Conservation (phyloP, 2,329 filamentous ascomycete species). For the Fusarium clavum region DNA sequence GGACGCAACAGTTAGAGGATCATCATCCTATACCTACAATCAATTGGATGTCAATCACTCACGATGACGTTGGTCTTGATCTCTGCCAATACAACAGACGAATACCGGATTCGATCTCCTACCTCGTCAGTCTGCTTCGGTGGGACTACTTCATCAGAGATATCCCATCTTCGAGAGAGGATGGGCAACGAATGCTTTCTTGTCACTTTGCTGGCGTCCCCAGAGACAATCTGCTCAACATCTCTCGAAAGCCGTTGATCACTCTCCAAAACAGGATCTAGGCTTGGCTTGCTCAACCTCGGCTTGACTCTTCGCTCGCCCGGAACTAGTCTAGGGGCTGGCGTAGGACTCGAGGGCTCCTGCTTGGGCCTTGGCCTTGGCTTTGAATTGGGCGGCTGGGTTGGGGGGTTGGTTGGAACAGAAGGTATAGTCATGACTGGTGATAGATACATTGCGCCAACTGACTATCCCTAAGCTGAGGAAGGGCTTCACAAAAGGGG, state of each 20-base stretch:
- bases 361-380: conserved; percentile 8
- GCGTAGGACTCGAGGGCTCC: not conserved
- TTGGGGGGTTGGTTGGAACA: not conserved
- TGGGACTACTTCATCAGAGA: conserved; percentile 61
- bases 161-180: conserved; percentile 44
- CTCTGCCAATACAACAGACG: conserved; percentile 70
- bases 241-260: conserved; percentile 39
- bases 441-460: conserved; percentile 22
- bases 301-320: conserved; percentile 38
- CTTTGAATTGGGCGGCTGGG: conserved; percentile 6
- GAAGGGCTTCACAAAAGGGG: not conserved
- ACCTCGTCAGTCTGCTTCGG: conserved; percentile 42
- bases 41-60: conserved; percentile 9
- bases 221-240: conserved; percentile 20
- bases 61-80: conserved; percentile 51
- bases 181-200: conserved; percentile 39
- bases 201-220: conserved; percentile 23
- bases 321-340: conserved; percentile 9
- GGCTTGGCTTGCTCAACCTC: conserved; percentile 33
- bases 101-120: conserved; percentile 61
- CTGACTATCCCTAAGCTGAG: not conserved
- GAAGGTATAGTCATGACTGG: conserved; percentile 29
- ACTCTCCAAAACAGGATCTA: conserved; percentile 50
- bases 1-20: conserved; percentile 1
- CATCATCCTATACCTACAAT: not conserved